Percentiles rank a stretch among this genome's conserved stretches.
Conservation (phyloP, 2,329 filamentous ascomycete species). For the Teratosphaeria nubilosa region DNA sequence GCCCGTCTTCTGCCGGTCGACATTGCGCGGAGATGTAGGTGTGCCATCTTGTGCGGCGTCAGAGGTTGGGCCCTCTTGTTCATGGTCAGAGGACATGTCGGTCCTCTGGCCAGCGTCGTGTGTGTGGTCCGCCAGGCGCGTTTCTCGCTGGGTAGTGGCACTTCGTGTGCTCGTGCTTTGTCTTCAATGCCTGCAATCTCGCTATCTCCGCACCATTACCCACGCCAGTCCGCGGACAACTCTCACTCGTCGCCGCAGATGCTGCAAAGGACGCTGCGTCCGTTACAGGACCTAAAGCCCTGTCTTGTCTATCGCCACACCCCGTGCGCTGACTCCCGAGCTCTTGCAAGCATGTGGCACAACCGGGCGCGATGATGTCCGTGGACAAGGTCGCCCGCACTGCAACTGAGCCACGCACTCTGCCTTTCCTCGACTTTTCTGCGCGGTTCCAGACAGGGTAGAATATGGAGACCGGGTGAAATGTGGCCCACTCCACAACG, state of each 20-base stretch:
- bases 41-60: background rate
- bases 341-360: background rate
- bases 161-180: background rate
- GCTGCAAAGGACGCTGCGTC: background rate
- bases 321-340: background rate
- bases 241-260: background rate
- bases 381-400: background rate
- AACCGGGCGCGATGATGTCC: background rate
- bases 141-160: background rate
- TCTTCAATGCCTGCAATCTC: background rate
- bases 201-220: background rate
- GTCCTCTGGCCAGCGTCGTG: background rate
- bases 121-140: background rate
- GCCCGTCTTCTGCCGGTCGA: background rate
- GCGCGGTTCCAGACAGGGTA: background rate
- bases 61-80: background rate
- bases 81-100: conserved; percentile 6
- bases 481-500: background rate
- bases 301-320: background rate
- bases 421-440: background rate
- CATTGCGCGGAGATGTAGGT: background rate
- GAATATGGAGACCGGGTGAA: background rate
- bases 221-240: background rate
- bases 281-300: background rate
- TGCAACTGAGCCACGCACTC: background rate